phyloP scores from a whole-genome alignment of 2,329 filamentous ascomycete genomes.

The Hypoxylon sp. region DNA sequence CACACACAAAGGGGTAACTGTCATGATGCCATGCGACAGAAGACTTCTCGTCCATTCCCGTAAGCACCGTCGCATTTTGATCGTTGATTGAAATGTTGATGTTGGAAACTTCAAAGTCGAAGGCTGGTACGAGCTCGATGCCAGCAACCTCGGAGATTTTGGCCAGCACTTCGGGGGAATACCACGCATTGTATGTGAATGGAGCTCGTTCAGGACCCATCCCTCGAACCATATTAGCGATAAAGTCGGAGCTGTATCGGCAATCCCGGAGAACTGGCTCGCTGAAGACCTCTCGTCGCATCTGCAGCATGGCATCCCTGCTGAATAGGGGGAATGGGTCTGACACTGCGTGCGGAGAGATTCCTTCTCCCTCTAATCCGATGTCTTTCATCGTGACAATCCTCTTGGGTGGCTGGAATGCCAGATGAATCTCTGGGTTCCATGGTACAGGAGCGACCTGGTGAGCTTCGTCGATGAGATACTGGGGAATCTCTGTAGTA shows the following conservation, averaged over 20 bases:
- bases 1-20: constrained; percentile 60
- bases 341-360: constrained; percentile 65
- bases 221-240: constrained; percentile 63
- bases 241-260: constrained; percentile 49
- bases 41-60: constrained; percentile 42
- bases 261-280: constrained; percentile 60
- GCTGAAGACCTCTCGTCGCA: constrained; percentile 63
- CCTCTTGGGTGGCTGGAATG: constrained; percentile 54
- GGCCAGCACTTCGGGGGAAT: constrained; percentile 60
- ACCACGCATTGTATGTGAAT: constrained; percentile 65
- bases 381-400: constrained; percentile 64
- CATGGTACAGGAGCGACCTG: constrained; percentile 46
- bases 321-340: constrained; percentile 66
- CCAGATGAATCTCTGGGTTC: constrained; percentile 59
- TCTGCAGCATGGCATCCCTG: constrained; percentile 61
- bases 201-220: constrained; percentile 56
- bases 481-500: constrained; percentile 40
- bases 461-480: constrained; percentile 42
- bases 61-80: constrained; percentile 31
- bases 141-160: constrained; percentile 65
- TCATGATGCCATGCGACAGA: constrained; percentile 58
- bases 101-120: constrained; percentile 67
- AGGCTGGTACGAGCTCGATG: constrained; percentile 63
- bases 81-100: constrained; percentile 58
- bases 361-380: constrained; percentile 58